A percentile compares a stretch with the other conserved stretches of the same genome.
phyloP scores from a whole-genome alignment of 805 yeast species.

The Yarrowia sp. region DNA sequence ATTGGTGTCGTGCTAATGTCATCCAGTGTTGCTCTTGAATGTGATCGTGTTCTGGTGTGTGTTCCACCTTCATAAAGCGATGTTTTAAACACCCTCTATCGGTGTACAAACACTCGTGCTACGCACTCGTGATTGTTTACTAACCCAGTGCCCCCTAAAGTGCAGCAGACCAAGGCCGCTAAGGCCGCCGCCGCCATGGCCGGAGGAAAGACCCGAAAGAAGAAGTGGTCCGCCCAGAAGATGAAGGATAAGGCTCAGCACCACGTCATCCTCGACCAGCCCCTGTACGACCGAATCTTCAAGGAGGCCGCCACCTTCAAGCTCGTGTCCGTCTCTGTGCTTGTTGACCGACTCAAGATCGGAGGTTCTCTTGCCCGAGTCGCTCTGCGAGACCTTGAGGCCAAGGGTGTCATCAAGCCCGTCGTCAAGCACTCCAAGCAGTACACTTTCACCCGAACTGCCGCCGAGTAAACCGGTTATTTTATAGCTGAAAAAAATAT shows the following conservation, averaged over 20 bases:
- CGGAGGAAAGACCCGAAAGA: slow-evolving; percentile 99
- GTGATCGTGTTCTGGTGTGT: too few relatives aligned
- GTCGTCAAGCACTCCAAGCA: slow-evolving; percentile 96
- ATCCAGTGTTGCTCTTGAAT: too few relatives aligned
- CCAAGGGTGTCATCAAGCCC: slow-evolving; percentile 92
- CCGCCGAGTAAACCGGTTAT: slow-evolving; percentile 35
- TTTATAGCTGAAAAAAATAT: slow-evolving; percentile 35
- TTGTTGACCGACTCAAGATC: slow-evolving; percentile 98
- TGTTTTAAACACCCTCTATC: too few relatives aligned
- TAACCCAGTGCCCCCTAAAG: slow-evolving; percentile 93
- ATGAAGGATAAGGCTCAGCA: slow-evolving; percentile 99
- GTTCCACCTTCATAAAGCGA: too few relatives aligned
- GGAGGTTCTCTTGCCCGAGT: slow-evolving; percentile 99
- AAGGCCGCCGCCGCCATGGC: slow-evolving; percentile 99
- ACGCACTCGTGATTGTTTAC: neutral
- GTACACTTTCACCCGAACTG: slow-evolving; percentile 72
- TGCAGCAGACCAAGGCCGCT: slow-evolving; percentile 99
- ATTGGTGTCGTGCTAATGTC: too few relatives aligned
- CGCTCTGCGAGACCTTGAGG: slow-evolving; percentile 95
- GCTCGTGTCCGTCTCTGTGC: slow-evolving; percentile 95
- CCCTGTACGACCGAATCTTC: slow-evolving; percentile 97
- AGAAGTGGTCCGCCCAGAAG: slow-evolving; percentile 99
- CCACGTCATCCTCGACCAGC: slow-evolving; percentile 96
- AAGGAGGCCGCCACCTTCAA: slow-evolving; percentile 99
- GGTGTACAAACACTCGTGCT: too few relatives aligned